These are phyloP conservation scores for Saccharomycopsis hybrid DNA, from an alignment of 1,139 yeast genomes.

Conservation along the genomic window DNA sequence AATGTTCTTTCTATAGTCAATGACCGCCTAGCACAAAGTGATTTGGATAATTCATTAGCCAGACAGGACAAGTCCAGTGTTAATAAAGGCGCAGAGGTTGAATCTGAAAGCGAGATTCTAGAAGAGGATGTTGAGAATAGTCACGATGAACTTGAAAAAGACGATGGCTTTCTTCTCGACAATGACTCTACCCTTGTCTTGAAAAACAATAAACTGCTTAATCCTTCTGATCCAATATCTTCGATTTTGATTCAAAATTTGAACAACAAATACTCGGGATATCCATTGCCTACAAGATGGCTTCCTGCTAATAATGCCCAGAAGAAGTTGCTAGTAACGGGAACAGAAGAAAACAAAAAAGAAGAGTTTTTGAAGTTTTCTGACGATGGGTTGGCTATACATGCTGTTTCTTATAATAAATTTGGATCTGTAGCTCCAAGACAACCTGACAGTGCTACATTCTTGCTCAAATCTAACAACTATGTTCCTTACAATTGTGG, in stretches of 20 bases:
- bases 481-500: conserved; percentile 39
- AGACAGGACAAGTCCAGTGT: neutral
- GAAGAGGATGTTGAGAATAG: conserved; percentile 2
- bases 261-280: conserved; percentile 19
- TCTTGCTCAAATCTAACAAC: conserved; percentile 36
- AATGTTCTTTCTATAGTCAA: conserved; percentile 1
- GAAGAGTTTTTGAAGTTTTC: conserved; percentile 29
- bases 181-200: neutral
- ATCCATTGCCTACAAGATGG: conserved; percentile 35
- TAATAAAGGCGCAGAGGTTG: conserved; percentile 10
- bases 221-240: conserved; percentile 1
- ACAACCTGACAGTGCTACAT: conserved; percentile 28
- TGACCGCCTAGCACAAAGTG: neutral
- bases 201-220: neutral
- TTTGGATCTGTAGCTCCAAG: conserved; percentile 23
- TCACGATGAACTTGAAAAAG: conserved; percentile 13
- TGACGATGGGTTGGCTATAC: conserved; percentile 30
- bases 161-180: neutral
- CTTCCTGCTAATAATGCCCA: conserved; percentile 16
- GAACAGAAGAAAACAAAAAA: conserved; percentile 21
- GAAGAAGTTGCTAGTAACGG: conserved; percentile 4
- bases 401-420: conserved; percentile 24
- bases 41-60: conserved; percentile 19
- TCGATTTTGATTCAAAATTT: conserved; percentile 8
- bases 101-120: no score